A percentile compares a stretch with the other conserved stretches of the same genome.
phyloP scores from a whole-genome alignment of 2,329 filamentous ascomycete species.

The Curvularia lunata region DNA sequence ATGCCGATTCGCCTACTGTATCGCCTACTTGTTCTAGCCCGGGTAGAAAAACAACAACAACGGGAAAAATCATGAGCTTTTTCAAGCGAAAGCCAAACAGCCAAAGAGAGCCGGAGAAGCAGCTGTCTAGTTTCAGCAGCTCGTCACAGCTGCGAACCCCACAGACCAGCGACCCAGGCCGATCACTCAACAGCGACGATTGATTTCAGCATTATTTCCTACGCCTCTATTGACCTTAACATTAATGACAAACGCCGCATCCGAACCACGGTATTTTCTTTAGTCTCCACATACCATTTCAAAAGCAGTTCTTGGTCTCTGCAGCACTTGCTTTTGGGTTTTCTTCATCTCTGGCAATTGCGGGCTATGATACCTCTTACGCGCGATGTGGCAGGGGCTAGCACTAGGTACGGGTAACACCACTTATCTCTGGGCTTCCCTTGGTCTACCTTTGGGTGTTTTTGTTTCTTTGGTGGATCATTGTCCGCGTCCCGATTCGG shows the following conservation, averaged over 20 bases:
- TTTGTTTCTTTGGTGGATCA: slow-evolving; percentile 10
- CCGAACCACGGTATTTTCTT: slow-evolving; percentile 29
- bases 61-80: slow-evolving; percentile 46
- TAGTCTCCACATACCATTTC: slow-evolving; percentile 20
- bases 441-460: slow-evolving; percentile 28
- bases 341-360: slow-evolving; percentile 18
- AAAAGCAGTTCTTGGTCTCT: slow-evolving; percentile 29
- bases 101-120: slow-evolving; percentile 41
- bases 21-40: slow-evolving; percentile 36
- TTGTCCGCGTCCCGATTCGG: slow-evolving; percentile 11
- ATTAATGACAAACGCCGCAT: slow-evolving; percentile 27
- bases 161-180: slow-evolving; percentile 44
- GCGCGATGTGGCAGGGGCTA: slow-evolving; percentile 33
- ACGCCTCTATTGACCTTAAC: slow-evolving; percentile 15
- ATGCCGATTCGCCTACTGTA: slow-evolving; percentile 29
- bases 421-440: slow-evolving; percentile 20
- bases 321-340: slow-evolving; percentile 21
- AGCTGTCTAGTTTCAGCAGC: slow-evolving; percentile 44
- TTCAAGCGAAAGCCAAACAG: slow-evolving; percentile 45
- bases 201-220: slow-evolving; percentile 26
- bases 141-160: slow-evolving; percentile 45
- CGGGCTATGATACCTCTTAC: slow-evolving; percentile 26
- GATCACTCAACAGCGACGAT: slow-evolving; percentile 45
- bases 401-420: slow-evolving; percentile 24
- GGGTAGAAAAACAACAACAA: slow-evolving; percentile 35